Evolutionary conservation across 2,329 filamentous ascomycete species (phyloP).

Genomic region (Herpotrichia juniperi): DNA sequence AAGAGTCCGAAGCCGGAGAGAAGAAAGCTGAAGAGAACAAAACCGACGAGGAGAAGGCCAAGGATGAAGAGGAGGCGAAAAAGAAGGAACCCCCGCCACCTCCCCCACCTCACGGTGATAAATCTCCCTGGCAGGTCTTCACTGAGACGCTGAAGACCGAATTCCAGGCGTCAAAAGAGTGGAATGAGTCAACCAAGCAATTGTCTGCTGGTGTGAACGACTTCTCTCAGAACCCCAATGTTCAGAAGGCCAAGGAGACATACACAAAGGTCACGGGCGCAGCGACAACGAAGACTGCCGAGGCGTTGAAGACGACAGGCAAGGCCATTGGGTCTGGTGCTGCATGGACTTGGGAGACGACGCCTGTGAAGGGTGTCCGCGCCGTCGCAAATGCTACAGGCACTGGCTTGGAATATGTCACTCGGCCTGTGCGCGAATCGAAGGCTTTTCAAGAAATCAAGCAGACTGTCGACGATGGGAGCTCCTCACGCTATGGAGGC

Average conservation of each 20-base stretch:
- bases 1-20: conserved; percentile 51
- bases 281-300: conserved; percentile 77
- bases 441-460: conserved; percentile 94
- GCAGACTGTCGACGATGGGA: conserved; percentile 95
- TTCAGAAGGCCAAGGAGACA: conserved; percentile 82
- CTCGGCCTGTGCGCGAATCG: conserved; percentile 89
- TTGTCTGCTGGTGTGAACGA: conserved; percentile 87
- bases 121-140: conserved; percentile 98
- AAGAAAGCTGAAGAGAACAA: conserved; percentile 50
- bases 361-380: conserved; percentile 87
- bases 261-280: conserved; percentile 87
- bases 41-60: conserved; percentile 54
- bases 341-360: conserved; percentile 96
- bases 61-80: conserved; percentile 48
- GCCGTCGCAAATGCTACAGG: conserved; percentile 86
- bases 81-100: conserved; percentile 72
- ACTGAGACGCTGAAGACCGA: conserved; percentile 93
- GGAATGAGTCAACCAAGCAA: conserved; percentile 98
- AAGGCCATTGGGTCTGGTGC: conserved; percentile 88
- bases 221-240: conserved; percentile 90
- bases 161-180: conserved; percentile 97
- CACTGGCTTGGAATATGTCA: conserved; percentile 90
- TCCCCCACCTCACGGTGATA: conserved; percentile 95
- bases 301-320: conserved; percentile 84
- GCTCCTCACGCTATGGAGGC: conserved; percentile 92